A percentile compares a stretch with the other conserved stretches of the same genome.
Conservation (phyloP, 441 rosid species). For the Iberis amara region DNA sequence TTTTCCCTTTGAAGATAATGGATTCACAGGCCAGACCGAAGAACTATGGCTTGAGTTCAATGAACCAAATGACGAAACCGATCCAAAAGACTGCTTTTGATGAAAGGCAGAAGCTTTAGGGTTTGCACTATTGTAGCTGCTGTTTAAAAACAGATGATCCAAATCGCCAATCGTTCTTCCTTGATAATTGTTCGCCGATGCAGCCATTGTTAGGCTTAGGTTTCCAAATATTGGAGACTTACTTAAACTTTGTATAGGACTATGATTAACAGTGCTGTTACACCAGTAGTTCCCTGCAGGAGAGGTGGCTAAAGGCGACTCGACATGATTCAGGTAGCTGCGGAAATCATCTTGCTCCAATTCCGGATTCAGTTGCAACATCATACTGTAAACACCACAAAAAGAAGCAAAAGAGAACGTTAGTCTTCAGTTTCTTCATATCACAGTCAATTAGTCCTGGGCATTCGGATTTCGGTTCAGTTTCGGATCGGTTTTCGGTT, state of each 20-base stretch:
- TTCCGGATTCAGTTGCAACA: conserved; percentile 86
- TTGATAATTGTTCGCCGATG: conserved; percentile 64
- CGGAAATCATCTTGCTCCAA: conserved; percentile 80
- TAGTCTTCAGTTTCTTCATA: too few species aligned
- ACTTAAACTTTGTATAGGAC: conserved; percentile 38
- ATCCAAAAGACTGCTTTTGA: conserved; percentile 56
- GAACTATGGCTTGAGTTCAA: conserved; percentile 8
- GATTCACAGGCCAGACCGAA: conserved; percentile 65
- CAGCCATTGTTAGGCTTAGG: conserved; percentile 46
- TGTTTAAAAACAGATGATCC: conserved; percentile 35
- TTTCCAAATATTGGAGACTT: conserved; percentile 25
- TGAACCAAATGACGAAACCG: conserved; percentile 26
- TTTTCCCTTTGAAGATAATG: conserved; percentile 50
- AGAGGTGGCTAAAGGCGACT: conserved; percentile 80
- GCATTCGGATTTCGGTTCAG: too few species aligned
- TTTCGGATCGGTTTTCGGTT: too few species aligned
- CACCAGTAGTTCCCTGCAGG: conserved; percentile 82
- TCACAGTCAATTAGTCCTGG: too few species aligned
- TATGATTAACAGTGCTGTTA: conserved; percentile 61
- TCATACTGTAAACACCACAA: conserved; percentile 47
- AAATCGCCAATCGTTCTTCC: conserved; percentile 39
- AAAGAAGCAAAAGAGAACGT: conserved; percentile 1
- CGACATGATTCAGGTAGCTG: conserved; percentile 52
- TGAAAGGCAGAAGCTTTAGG: conserved; percentile 31
- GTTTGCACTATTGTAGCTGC: conserved; percentile 30